Evolutionary conservation across 768 basidiomycete genomes (phyloP).

Genomic region (Cystobasidium ongulense): DNA sequence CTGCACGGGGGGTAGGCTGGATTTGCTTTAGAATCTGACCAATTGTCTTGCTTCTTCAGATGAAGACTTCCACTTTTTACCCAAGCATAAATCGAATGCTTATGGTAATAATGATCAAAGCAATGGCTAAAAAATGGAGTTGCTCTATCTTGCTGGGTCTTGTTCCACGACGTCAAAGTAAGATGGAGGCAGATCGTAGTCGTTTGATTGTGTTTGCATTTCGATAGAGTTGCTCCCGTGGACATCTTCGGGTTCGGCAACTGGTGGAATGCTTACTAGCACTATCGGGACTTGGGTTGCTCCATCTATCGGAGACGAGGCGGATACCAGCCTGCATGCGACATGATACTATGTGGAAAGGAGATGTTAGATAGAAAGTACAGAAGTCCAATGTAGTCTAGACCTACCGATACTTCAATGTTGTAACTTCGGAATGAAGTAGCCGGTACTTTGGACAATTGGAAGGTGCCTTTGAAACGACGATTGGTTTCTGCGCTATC

Average conservation of each 20-base stretch:
- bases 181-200: slow-evolving; percentile 1
- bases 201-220: not conserved
- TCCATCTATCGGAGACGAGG: not conserved
- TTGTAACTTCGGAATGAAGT: not conserved
- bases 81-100: slow-evolving; percentile 90
- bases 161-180: slow-evolving; percentile 22
- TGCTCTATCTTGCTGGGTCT: not conserved
- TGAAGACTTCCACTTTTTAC: slow-evolving; percentile 54
- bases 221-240: not conserved
- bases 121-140: not conserved
- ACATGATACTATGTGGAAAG: not conserved
- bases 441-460: not conserved
- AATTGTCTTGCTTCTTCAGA: not conserved
- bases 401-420: slow-evolving; percentile 4
- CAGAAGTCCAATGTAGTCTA: not conserved
- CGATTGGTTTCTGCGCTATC: not conserved
- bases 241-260: not conserved
- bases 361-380: not conserved
- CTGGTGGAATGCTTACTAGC: slow-evolving; percentile 23
- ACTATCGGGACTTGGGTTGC: not conserved
- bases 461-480: slow-evolving; percentile 1
- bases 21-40: not conserved
- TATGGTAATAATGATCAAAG: slow-evolving; percentile 19
- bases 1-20: slow-evolving; percentile 44
- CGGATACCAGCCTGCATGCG: not conserved